Conservation (phyloP, 2,329 filamentous ascomycete species). For the Periconia sp. region DNA sequence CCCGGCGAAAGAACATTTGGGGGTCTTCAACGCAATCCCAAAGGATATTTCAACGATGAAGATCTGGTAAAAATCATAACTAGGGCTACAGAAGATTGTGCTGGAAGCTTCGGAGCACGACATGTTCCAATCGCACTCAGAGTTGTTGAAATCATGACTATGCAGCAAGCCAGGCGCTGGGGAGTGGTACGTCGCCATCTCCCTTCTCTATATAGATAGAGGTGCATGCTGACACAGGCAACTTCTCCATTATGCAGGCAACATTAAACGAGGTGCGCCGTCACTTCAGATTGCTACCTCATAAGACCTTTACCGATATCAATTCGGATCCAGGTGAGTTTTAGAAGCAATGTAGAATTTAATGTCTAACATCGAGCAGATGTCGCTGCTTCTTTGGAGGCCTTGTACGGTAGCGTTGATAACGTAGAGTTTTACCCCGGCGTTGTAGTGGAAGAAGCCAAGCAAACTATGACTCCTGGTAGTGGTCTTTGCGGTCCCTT, state of each 20-base stretch:
- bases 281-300: slow-evolving; percentile 75
- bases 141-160: slow-evolving; percentile 76
- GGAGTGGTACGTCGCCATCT: slow-evolving; percentile 50
- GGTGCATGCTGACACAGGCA: too few relatives aligned
- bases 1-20: slow-evolving; percentile 69
- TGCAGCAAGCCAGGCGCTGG: slow-evolving; percentile 75
- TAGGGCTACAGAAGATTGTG: slow-evolving; percentile 68
- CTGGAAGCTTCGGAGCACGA: slow-evolving; percentile 56
- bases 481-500: slow-evolving; percentile 69
- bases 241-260: slow-evolving; percentile 39
- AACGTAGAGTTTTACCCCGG: slow-evolving; percentile 79
- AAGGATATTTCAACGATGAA: slow-evolving; percentile 73
- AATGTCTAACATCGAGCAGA: not conserved
- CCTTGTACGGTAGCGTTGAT: slow-evolving; percentile 71
- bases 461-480: slow-evolving; percentile 66
- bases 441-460: slow-evolving; percentile 74
- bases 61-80: slow-evolving; percentile 71
- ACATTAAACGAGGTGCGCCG: slow-evolving; percentile 82
- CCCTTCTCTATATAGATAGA: too few relatives aligned
- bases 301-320: slow-evolving; percentile 79
- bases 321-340: slow-evolving; percentile 72
- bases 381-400: slow-evolving; percentile 55
- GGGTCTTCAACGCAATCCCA: slow-evolving; percentile 61
- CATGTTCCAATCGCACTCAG: slow-evolving; percentile 74
- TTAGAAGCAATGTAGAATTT: too few relatives aligned